Base-by-base conservation (phyloP, 164 flowering plant genomes). In the Nymphaea thermarum region DNA sequence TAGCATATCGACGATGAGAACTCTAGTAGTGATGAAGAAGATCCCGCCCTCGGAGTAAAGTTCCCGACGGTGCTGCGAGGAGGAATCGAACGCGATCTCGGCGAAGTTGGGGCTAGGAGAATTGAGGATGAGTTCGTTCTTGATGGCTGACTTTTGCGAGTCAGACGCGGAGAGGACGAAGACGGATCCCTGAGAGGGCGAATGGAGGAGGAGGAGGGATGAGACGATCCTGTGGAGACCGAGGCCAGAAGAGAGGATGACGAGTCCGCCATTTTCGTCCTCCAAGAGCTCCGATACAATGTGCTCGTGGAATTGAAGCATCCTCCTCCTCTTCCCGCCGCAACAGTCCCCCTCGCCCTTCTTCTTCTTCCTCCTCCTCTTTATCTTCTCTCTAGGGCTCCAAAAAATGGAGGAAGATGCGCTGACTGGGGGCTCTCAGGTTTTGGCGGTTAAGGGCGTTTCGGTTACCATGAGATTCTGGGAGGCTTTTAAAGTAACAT, bases 291-390 rank as follows among this genome's bases (percentile, higher is more conserved):
- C 98, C 55, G 88, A 68, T 74, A 92, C 82, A 63, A 95, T 87
- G 73, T 87, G 94, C 61, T 89, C 83, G 55, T 90, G 94, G 68
- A 92, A 95, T 64, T 81, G 85, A 0, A 92, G 86, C 99, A 92
- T 89, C 17, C 17, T 43, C 43, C 55, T 3, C 14, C 57, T 3
- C 14, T 15, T 25, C 36, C 36, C 36, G 36, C 36, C 36, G 36
- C 36, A 25, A 25, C 36, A 25, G 36, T 25, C 36, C 36, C n/a
- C 36, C 36, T 25, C 36, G 36, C 36, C 36, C 2, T 3, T 47
- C 55, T 3, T 47, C 55, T 3, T 3, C 55, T 3, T 47, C 55
- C 2, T 47, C 55, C 11, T 47, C 55, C 11, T 47, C 53, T 8
- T 51, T 15, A 10, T 51, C 57, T 10, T 8, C 15, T 15, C 8